Evolutionary conservation across 2,329 filamentous ascomycete species (phyloP).

Genomic region (Sordariomycetes sp.): DNA sequence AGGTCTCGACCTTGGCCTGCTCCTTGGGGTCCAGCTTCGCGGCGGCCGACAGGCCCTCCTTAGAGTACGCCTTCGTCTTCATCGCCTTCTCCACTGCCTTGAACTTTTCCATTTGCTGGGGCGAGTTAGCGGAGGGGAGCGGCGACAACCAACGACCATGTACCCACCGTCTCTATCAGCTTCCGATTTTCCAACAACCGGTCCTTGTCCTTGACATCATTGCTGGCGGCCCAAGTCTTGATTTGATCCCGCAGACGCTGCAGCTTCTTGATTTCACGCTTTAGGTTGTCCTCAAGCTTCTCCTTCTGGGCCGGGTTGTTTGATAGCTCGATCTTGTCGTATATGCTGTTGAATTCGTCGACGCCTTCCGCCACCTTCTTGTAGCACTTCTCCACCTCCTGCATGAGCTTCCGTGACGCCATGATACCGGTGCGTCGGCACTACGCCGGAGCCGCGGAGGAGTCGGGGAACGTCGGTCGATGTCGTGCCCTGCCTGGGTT

Average conservation of each 20-base stretch:
- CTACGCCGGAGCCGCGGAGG: not conserved
- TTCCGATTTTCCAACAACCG: constrained; percentile 88
- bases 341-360: constrained; percentile 82
- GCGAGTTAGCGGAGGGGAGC: not conserved
- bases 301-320: constrained; percentile 93
- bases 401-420: constrained; percentile 91
- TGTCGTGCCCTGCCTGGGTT: not conserved
- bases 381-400: constrained; percentile 99
- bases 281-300: constrained; percentile 94
- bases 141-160: not conserved
- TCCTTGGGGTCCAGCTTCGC: constrained; percentile 96
- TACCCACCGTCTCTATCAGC: constrained; percentile 86
- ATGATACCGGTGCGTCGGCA: constrained; percentile 40
- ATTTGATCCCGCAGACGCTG: constrained; percentile 96
- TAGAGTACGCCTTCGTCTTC: constrained; percentile 99
- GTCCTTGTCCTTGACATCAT: constrained; percentile 99
- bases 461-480: not conserved
- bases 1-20: constrained; percentile 81
- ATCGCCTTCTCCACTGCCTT: constrained; percentile 99
- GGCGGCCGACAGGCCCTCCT: constrained; percentile 87
- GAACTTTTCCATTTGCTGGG: constrained; percentile 97
- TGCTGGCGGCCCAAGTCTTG: constrained; percentile 97
- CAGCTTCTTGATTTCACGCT: constrained; percentile 99
- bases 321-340: constrained; percentile 93
- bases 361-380: constrained; percentile 96